These are phyloP conservation scores for Aspergillus japonicus DNA, from an alignment of 2,329 filamentous ascomycete species.

Conservation along the genomic window DNA sequence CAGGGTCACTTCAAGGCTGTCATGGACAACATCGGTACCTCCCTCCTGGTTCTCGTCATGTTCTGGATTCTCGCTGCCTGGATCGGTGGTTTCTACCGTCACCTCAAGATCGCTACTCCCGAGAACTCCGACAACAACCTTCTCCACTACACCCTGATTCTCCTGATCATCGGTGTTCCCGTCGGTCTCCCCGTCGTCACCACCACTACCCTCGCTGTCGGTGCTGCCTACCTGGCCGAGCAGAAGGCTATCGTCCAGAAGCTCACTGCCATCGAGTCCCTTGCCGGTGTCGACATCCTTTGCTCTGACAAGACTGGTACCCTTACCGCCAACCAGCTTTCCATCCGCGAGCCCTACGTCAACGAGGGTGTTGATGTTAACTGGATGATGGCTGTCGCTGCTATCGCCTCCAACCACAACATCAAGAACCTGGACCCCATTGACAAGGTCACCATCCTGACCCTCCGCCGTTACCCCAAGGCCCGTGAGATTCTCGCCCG, in stretches of 20 bases:
- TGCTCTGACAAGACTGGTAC: conserved; percentile 83
- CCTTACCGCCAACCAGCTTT: conserved; percentile 61
- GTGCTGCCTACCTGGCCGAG: conserved; percentile 73
- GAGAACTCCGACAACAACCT: conserved; percentile 60
- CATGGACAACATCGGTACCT: conserved; percentile 77
- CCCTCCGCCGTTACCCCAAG: conserved; percentile 73
- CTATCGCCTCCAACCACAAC: conserved; percentile 75
- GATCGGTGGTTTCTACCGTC: conserved; percentile 77
- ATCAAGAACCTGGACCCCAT: conserved; percentile 76
- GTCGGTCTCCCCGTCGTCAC: conserved; percentile 78
- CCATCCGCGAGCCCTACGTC: conserved; percentile 73
- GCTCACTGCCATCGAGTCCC: conserved; percentile 73
- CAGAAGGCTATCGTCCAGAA: conserved; percentile 79
- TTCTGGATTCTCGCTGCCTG: conserved; percentile 73
- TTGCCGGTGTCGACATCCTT: conserved; percentile 72
- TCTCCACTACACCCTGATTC: conserved; percentile 66
- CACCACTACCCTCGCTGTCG: conserved; percentile 73
- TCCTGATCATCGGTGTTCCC: conserved; percentile 75
- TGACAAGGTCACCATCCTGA: conserved; percentile 75
- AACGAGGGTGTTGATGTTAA: conserved; percentile 75
- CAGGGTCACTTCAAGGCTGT: conserved; percentile 79
- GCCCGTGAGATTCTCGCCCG: conserved; percentile 72
- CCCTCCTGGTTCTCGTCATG: conserved; percentile 72
- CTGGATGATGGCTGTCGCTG: conserved; percentile 81
- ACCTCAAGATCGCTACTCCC: conserved; percentile 57